Base-by-base conservation (phyloP, 2,329 filamentous ascomycete species). In the Myrmaecium sp. region DNA sequence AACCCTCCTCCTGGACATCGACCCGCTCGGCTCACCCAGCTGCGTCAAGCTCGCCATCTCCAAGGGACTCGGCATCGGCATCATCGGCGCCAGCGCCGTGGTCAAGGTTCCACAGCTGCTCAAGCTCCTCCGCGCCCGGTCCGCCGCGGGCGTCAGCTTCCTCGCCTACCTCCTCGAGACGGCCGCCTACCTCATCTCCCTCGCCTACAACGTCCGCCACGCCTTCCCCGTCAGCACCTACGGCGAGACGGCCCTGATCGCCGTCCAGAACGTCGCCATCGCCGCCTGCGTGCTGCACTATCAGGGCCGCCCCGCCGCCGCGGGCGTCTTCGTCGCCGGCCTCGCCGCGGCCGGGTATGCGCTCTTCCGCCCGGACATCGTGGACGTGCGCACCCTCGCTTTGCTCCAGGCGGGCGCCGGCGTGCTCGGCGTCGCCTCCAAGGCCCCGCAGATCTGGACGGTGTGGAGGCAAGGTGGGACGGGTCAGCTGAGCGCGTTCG, bases 31-130 rank as follows among this genome's bases (percentile, higher is more conserved):
- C 36, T 69, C 82, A 44, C 66, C 69, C 5, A 71, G 69, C 32
- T 98, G 89, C 62, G 58, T 93, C 42, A 89, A 89, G 49, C 72
- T 94, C 27, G 84, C 74, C 40, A 68, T 95, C 46, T 91, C 80
- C 46, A 98, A 98, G 60, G 82, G 67, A 3, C 73, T 98, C 10
- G 86, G 89, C 30, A 75, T 95, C 40, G 89, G 74, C 50, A 98
- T 98, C 56, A 83, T 98, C 47, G 76, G 68, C 39, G 82, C 83
- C 28, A 84, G 79, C 15, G 74, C 80, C 29, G 72, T 95, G 42
- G 84, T 98, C 61, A 98, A 98, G 60, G 73, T 98, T 14, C 89
- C 89, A 0, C 89, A 98, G 62, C 86, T 98, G 48, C 54, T 94
- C 52, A 98, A 98, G 62, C 73, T 98, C 27, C 56, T 89, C 44